Percentiles rank a stretch among this genome's conserved stretches.
Evolutionary conservation across 306 rosid genomes (phyloP).

Genomic region (Prunus kanzakura): DNA sequence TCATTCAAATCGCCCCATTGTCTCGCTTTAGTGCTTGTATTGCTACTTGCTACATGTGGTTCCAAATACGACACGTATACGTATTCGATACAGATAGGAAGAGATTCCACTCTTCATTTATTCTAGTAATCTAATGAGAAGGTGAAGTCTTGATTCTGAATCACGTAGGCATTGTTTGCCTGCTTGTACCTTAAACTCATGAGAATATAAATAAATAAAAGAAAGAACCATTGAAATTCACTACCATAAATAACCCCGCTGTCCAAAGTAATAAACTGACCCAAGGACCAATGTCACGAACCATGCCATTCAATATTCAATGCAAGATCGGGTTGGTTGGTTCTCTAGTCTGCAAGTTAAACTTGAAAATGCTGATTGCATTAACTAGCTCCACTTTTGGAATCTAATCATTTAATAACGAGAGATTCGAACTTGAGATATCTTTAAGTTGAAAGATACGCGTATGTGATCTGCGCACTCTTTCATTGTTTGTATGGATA

Average conservation of each 20-base stretch:
- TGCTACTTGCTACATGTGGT: neutral
- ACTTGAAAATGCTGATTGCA: constrained; percentile 19
- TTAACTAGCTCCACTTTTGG: neutral
- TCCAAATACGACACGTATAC: neutral
- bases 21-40: neutral
- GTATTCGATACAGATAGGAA: neutral
- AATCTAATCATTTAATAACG: too few relatives aligned
- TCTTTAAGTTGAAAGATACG: too few relatives aligned
- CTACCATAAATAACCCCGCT: neutral
- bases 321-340: neutral
- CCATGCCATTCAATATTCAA: neutral
- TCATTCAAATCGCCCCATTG: neutral
- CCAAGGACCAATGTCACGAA: constrained; percentile 4
- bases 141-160: too few relatives aligned
- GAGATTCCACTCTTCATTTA: neutral
- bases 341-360: neutral
- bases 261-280: neutral
- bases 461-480: too few relatives aligned
- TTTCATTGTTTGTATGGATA: too few relatives aligned
- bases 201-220: neutral
- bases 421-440: too few relatives aligned
- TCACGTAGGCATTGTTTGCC: neutral
- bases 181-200: neutral
- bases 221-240: neutral
- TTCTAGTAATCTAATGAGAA: too few relatives aligned